Evolutionary conservation across 805 yeast species (phyloP).

Genomic region (Komagataella pastoris): DNA sequence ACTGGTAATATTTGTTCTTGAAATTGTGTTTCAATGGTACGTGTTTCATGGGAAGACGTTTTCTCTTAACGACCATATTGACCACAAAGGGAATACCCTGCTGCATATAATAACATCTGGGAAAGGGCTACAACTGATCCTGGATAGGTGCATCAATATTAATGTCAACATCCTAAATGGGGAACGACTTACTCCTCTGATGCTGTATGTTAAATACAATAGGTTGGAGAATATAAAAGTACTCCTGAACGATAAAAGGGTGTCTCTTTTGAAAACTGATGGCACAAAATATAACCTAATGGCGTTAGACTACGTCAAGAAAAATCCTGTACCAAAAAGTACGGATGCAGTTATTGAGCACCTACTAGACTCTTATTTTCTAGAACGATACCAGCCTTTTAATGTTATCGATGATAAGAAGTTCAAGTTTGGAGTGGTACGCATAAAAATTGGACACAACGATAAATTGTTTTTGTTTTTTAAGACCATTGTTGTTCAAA

Average conservation of each 20-base stretch:
- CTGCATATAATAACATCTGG: constrained; percentile 50
- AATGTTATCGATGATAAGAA: constrained; percentile 8
- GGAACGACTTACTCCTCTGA: constrained; percentile 53
- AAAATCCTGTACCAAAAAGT: constrained; percentile 6
- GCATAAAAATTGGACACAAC: constrained; percentile 18
- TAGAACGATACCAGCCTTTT: constrained; percentile 9
- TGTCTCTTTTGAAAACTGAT: constrained; percentile 26
- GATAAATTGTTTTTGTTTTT: constrained; percentile 14
- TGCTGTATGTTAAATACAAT: constrained; percentile 57
- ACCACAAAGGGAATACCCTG: constrained; percentile 59
- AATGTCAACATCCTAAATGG: constrained; percentile 50
- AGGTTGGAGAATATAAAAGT: constrained; percentile 43
- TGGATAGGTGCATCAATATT: constrained; percentile 22
- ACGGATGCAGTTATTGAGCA: constrained; percentile 13
- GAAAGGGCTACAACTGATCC: constrained; percentile 27
- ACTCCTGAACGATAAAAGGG: constrained; percentile 33
- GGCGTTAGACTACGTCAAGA: constrained; percentile 32
- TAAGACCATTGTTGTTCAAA: constrained; percentile 3
- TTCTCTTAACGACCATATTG: constrained; percentile 52
- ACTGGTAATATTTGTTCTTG: constrained; percentile 32
- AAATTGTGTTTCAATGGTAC: constrained; percentile 30
- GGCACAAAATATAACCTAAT: constrained; percentile 15
- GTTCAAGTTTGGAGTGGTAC: constrained; percentile 15
- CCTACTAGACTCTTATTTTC: constrained; percentile 16
- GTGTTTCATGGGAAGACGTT: constrained; percentile 14